Conservation (phyloP, 768 basidiomycete species). For the Lactarius psammicola region DNA sequence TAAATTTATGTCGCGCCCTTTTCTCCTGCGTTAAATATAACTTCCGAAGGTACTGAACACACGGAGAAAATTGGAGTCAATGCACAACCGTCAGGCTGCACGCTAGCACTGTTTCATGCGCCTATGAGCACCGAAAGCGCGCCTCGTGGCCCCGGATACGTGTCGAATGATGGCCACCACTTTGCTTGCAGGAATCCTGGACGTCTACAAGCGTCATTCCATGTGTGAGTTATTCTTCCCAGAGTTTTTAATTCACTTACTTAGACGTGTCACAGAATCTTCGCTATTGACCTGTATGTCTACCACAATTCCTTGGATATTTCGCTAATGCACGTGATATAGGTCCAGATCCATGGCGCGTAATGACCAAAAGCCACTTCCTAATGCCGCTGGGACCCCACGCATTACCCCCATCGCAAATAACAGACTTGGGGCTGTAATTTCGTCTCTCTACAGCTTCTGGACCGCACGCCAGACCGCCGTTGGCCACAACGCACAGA, state of each 20-base stretch:
- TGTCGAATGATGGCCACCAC: conserved; percentile 55
- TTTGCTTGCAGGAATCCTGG: conserved; percentile 54
- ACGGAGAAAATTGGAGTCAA: too few species aligned
- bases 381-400: conserved; percentile 41
- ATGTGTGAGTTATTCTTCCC: conserved; percentile 47
- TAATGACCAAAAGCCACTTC: conserved; percentile 44
- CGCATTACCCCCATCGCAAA: conserved; percentile 39
- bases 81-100: too few species aligned
- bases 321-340: conserved; percentile 6
- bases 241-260: not conserved
- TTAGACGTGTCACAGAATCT: conserved; percentile 38
- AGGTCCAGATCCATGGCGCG: conserved; percentile 53
- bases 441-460: conserved; percentile 50
- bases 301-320: too few species aligned
- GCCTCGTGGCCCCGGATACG: conserved; percentile 41
- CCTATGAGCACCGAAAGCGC: conserved; percentile 34
- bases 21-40: not conserved
- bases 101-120: too few species aligned
- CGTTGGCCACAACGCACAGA: too few species aligned
- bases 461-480: too few species aligned
- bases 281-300: conserved; percentile 48
- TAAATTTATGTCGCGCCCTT: not conserved
- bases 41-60: conserved; percentile 47
- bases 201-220: conserved; percentile 51
- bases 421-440: conserved; percentile 57